Base-by-base conservation (phyloP, 306 rosid species). In the Begonia loranthoides region DNA sequence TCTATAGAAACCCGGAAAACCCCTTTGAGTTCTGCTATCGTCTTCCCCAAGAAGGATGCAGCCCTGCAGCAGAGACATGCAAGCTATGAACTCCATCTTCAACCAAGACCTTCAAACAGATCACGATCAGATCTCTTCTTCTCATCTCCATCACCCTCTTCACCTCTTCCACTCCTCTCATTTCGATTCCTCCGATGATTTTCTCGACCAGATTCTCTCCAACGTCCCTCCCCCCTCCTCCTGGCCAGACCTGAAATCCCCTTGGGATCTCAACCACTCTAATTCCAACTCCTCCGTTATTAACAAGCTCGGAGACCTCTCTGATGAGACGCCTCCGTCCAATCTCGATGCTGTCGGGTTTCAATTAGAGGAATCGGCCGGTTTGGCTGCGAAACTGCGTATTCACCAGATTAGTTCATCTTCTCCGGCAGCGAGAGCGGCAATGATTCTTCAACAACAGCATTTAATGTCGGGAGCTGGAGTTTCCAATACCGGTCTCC, bases 191-290 rank as follows among this genome's bases (percentile, higher is more conserved):
- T 49, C 72, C n/a, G 99, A 90, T 21, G 99, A 86, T 67, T 86
- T 90, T 15, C 78, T 90, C 62, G 92, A 90, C 34, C 95, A 90
- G 71, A 80, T 90, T 76, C 90, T 90, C 55, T 80, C 93, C 22
- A 74, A 65, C 43, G 72, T 86, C 54, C 66, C 78, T 1, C 65
- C 87, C 14, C 5, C 36, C 36, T 73, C 71, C 43, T 65, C 94
- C 0, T 83, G 90, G 90, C 59, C 76, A 4, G 84, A 79, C 70
- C 79, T 74, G 15, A 63, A 55, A 50, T 71, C 76, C 21, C 71
- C 79, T 4, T 83, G 93, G 87, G 84, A 83, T 49, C 51, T 61
- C 12, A 41, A 59, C 21, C 64, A 64, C 39, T 21, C 62, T 33
- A 54, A 47, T 49, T 49, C 65, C 43, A 38, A 33, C 44, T 62